Evolutionary conservation across 805 yeast species (phyloP).

Genomic region (Saturnispora sanitii): DNA sequence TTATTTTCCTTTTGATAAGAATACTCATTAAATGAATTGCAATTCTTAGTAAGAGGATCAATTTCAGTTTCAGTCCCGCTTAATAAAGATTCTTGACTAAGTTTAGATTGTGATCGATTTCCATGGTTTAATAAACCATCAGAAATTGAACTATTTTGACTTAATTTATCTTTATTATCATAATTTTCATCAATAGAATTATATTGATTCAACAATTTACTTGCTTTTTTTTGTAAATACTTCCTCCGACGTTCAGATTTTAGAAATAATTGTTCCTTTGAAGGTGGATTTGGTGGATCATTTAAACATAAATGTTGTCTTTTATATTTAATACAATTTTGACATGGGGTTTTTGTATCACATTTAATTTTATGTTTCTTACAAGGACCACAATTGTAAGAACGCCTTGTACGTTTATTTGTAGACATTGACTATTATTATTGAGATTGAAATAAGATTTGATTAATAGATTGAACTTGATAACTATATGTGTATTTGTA

Average conservation of each 20-base stretch:
- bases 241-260: slow-evolving; percentile 14
- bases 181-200: neutral
- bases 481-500: no score
- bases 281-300: slow-evolving; percentile 19
- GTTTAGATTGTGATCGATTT: no score
- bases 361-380: slow-evolving; percentile 45
- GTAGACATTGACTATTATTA: neutral
- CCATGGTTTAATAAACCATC: neutral
- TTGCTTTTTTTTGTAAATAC: slow-evolving; percentile 10
- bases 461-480: no score
- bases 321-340: slow-evolving; percentile 28
- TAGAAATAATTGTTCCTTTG: slow-evolving; percentile 13
- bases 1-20: no score
- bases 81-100: no score
- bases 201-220: slow-evolving; percentile 2
- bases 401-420: slow-evolving; percentile 34
- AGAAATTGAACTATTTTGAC: neutral
- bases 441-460: neutral
- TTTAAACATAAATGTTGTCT: slow-evolving; percentile 11
- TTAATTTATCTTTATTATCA: neutral
- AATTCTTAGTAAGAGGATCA: no score
- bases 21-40: no score
- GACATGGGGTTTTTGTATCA: slow-evolving; percentile 39
- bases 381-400: slow-evolving; percentile 51
- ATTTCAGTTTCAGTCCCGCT: no score